Evolutionary conservation across 495 filamentous ascomycete genomes (phyloP), one percentile per base, ranked within the genome.

Genomic region (Choiromyces venosus): DNA sequence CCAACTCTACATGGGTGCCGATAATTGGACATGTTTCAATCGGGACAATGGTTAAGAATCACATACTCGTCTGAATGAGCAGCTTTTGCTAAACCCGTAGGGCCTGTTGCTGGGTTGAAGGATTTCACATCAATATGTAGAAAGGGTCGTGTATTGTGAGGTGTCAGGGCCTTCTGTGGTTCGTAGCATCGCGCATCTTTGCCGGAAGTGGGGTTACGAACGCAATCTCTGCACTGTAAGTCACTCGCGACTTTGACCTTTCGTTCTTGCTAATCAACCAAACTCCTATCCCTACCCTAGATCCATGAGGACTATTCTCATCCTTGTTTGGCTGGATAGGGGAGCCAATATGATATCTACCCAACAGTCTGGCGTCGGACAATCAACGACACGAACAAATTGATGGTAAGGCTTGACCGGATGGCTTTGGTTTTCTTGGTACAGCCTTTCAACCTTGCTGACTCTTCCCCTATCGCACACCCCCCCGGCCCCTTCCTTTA

Each of bases 331-430:
- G 56, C 69, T 56, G 69, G 65, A 77, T 77, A 66, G 70, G 74
- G 71, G 44, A 68, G 71, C 66, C 69, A 71, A 69, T 10, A 56
- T 25, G 46, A 56, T 25, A 56, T 56, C 21, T 73, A 76, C 71
- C 72, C 74, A 76, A 73, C 67, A 73, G 74, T 69, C 69, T 76
- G 74, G 74, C 69, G 66, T 76, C 46, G 65, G 72, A 73, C 61
- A 76, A 76, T 76, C 72, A 67, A 74, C 74, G 71, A 67, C 69
- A 12, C 21, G 65, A 77, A 74, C 10, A 68, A 73, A 77, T 76
- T 77, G 75, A 71, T 70, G 39, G 75, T 75, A 77, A 75, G 75
- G 71, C 69, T 72, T 75, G 73, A 73, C 73, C 73, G 71, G 73
- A 37, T 37, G 37, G 66, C 69, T 56, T 65, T 68, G 44, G 37